phyloP scores from a whole-genome alignment of 495 filamentous ascomycete genomes.

The Annulohypoxylon moriforme region DNA sequence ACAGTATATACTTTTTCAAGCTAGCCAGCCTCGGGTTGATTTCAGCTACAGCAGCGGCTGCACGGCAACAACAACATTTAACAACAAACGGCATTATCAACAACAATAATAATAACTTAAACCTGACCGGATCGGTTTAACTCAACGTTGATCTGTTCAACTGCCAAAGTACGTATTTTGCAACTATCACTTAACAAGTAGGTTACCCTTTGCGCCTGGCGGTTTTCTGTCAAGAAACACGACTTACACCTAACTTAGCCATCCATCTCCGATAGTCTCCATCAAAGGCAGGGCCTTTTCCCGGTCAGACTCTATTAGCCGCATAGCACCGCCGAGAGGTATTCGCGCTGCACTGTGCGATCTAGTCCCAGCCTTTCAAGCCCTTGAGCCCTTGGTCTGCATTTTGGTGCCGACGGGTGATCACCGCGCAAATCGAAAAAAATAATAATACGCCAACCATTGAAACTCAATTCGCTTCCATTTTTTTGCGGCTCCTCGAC shows the following conservation, averaged over 20 bases:
- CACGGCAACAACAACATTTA: neutral
- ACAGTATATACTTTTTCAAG: slow-evolving; percentile 17
- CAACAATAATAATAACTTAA: neutral
- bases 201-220: slow-evolving; percentile 21
- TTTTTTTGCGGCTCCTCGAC: slow-evolving; percentile 45
- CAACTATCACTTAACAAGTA: slow-evolving; percentile 17
- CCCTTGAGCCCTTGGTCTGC: slow-evolving; percentile 4
- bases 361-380: slow-evolving; percentile 31
- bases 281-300: slow-evolving; percentile 45
- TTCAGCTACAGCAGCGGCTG: neutral
- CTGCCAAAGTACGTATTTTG: slow-evolving; percentile 9
- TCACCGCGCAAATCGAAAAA: slow-evolving; percentile 27
- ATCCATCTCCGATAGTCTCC: slow-evolving; percentile 42
- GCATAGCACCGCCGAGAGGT: slow-evolving; percentile 46
- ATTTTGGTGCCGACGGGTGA: slow-evolving; percentile 39
- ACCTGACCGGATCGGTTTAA: slow-evolving; percentile 19
- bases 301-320: slow-evolving; percentile 45
- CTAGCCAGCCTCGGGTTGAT: slow-evolving; percentile 6
- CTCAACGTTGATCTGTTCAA: slow-evolving; percentile 8
- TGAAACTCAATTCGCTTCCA: slow-evolving; percentile 42
- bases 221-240: slow-evolving; percentile 29
- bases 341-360: slow-evolving; percentile 39
- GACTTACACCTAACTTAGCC: slow-evolving; percentile 44
- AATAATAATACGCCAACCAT: slow-evolving; percentile 20
- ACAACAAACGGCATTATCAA: neutral